These are phyloP conservation scores for Hirschioporus abietinus DNA, from an alignment of 768 basidiomycete species.

Conservation along the genomic window DNA sequence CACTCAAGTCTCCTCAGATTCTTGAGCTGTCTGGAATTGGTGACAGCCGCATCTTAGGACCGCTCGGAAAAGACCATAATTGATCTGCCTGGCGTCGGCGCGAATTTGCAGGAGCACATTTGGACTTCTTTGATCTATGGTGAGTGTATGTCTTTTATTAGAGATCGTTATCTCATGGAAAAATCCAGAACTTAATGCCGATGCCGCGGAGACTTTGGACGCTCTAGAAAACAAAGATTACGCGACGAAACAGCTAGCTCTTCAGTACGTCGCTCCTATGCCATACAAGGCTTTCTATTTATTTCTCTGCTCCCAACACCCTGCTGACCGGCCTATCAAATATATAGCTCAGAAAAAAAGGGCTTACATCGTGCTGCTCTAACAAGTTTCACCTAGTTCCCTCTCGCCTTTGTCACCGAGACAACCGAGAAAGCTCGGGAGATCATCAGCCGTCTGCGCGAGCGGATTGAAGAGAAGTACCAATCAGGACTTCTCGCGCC, in stretches of 20 bases:
- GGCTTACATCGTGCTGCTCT: not conserved
- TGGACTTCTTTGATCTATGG: not conserved
- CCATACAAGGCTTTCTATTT: not conserved
- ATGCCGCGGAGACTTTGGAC: constrained; percentile 24
- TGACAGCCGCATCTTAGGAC: constrained; percentile 26
- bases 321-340: not conserved
- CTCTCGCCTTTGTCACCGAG: not conserved
- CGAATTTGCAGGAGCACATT: constrained; percentile 35
- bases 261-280: constrained; percentile 25
- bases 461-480: not conserved
- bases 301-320: not conserved
- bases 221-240: constrained; percentile 23
- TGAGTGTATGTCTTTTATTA: not conserved
- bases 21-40: constrained; percentile 37
- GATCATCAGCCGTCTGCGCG: not conserved
- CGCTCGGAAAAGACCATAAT: constrained; percentile 25
- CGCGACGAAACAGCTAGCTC: constrained; percentile 24
- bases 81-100: constrained; percentile 42
- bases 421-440: not conserved
- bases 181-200: constrained; percentile 25
- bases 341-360: not conserved
- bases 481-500: constrained; percentile 12
- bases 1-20: constrained; percentile 36
- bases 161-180: not conserved
- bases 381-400: not conserved